Evolutionary conservation across 176 grass and related monocot species (phyloP), one percentile per base, ranked within the genome.

Genomic region (Tuctoria greenei): DNA sequence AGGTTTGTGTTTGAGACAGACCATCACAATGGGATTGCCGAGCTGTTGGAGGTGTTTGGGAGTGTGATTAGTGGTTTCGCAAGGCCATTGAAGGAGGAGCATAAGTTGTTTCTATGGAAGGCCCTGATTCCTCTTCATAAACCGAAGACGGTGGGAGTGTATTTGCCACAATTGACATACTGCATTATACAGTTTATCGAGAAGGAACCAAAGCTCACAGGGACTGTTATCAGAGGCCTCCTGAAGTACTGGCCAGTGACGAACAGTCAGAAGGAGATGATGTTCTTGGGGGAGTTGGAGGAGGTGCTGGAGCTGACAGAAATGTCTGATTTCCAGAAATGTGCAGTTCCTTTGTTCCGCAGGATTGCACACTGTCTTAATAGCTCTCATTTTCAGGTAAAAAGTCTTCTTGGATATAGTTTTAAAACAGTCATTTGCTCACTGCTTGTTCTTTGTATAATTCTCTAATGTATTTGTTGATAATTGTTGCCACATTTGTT

Each of bases 181-280:
- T 96, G 92, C 52, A 81, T 96, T 67, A 89, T 56, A 41, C 92
- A 96, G 76, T 96, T 89, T 69, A 89, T 96, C 4, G 93, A 91
- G 77, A 96, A 96, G 75, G 93, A 96, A 51, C 89, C 93, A 0
- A 96, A 96, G 82, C 80, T 96, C 50, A 75, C 86, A 18, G 90
- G 86, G 57, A 84, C 86, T 27, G 89, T 96, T 75, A 92, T 96
- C 78, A 87, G 89, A 85, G 93, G 93, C 42, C 82, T 96, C 55
- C 71, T 96, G 65, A 96, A 96, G 72, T 96, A 92, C 52, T 96
- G 93, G 93, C 93, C 93, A 4, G 89, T 96, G 80, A 92, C 89
- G 12, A 96, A 96, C 64, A 92, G 89, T 81, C 93, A 92, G 79
- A 96, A 96, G 86, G 93, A 96, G 81, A 92, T 96, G 93, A 92